Conservation (phyloP, 2,329 filamentous ascomycete genomes). For the Clarireedia sp. region DNA sequence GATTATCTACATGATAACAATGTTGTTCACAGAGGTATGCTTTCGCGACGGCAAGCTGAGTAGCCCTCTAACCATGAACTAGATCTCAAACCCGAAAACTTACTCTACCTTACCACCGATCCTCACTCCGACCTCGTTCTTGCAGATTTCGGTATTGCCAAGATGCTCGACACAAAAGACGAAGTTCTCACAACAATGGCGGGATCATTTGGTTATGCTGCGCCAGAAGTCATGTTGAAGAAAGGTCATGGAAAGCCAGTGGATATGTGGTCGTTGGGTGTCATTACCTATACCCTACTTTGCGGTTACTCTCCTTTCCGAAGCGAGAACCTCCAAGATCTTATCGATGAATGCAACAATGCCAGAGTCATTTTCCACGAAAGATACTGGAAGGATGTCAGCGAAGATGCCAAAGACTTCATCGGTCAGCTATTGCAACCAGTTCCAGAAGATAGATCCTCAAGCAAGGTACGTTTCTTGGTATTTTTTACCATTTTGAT, state of each 20-base stretch:
- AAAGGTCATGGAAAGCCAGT: conserved; percentile 95
- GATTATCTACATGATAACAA: conserved; percentile 91
- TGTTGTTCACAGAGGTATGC: conserved; percentile 82
- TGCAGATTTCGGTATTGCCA: conserved; percentile 97
- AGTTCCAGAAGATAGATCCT: conserved; percentile 66
- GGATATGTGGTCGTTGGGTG: conserved; percentile 98
- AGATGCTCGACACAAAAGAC: conserved; percentile 86
- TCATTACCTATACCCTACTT: conserved; percentile 96
- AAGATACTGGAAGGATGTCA: conserved; percentile 97
- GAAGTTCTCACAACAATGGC: conserved; percentile 97
- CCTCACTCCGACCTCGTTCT: conserved; percentile 78
- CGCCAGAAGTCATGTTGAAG: conserved; percentile 97
- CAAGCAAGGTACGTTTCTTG: conserved; percentile 54
- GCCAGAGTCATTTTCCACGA: conserved; percentile 89
- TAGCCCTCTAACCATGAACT: conserved; percentile 14
- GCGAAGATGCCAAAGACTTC: conserved; percentile 89
- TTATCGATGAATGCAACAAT: conserved; percentile 88
- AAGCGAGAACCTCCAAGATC: conserved; percentile 82
- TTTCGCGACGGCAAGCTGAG: neutral
- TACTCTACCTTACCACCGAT: conserved; percentile 80
- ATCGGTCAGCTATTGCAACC: conserved; percentile 76
- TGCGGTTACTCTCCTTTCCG: conserved; percentile 98
- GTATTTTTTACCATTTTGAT: neutral
- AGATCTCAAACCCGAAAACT: conserved; percentile 98
- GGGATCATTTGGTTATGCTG: conserved; percentile 94